Base-by-base conservation (phyloP, 495 filamentous ascomycete species). In the Lasiosphaeriaceae sp. region DNA sequence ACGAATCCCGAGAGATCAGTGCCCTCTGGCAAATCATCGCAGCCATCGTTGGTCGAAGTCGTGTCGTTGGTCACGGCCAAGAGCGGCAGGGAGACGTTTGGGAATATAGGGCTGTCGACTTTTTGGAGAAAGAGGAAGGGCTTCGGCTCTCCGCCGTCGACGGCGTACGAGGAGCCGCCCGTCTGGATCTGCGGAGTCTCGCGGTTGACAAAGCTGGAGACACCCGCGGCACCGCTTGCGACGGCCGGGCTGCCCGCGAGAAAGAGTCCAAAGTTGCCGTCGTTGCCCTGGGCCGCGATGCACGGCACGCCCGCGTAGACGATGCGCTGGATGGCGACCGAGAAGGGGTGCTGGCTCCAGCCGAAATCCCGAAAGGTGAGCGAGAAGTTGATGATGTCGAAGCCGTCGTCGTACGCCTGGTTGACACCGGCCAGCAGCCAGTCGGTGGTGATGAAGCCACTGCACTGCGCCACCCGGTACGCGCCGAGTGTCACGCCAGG, bases 371-470 rank as follows among this genome's bases (percentile, higher is more conserved):
- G 64, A 1, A 69, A 69, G 17, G 76, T 78, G 34, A 80, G 73
- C 7, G 77, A 80, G 11, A 75, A 74, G 43, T 76, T 77, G 57
- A 83, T 83, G 58, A 83, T 73, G 53, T 82, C 75, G 11, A 74
- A 74, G 12, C 77, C 77, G 41, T 73, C 77, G 47, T 81, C 73
- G 50, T 72, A 81, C 16, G 79, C 80, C 61, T 61, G 64, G 56
- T 77, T 73, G 55, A 77, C 80, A 3, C 77, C 79, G 11, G 68
- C 67, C 24, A 79, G 73, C 56, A 81, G 58, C 12, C 75, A 66
- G 58, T 80, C 78, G 49, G 74, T 75, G 14, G 60, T 67, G 11
- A 71, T 71, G n/a, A 63, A 53, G 23, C 68, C 66, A 5, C 44
- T 53, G 58, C 75, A 79, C 41, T 74, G 76, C 46, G 77, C 71